Evolutionary conservation across 352 stramenopile species (phyloP).

Genomic region (Globisporangium yorkense): DNA sequence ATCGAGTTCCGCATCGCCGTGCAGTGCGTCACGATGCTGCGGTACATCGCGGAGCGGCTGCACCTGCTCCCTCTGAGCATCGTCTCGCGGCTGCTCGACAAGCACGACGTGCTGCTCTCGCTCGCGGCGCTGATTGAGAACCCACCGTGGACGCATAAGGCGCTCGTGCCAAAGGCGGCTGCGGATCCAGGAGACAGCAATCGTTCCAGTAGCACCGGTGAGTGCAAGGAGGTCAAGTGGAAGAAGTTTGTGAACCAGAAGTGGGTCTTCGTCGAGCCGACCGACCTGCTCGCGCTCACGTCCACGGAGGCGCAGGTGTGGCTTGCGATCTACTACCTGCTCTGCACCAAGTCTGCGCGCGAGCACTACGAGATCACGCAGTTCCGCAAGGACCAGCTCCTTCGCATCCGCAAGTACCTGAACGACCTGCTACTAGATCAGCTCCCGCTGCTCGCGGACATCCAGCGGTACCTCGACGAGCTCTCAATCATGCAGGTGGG

Average conservation of each 20-base stretch:
- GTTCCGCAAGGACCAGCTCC: conserved; percentile 91
- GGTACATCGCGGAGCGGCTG: conserved; percentile 89
- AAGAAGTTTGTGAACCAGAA: conserved; percentile 93
- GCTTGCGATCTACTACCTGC: conserved; percentile 93
- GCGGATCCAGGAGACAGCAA: background rate
- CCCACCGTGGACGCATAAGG: conserved; percentile 92
- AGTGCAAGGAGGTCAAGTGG: conserved; percentile 37
- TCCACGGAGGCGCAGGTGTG: conserved; percentile 93
- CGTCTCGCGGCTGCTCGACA: conserved; percentile 91
- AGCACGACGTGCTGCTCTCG: conserved; percentile 92
- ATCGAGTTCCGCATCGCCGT: conserved; percentile 87
- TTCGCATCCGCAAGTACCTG: conserved; percentile 93
- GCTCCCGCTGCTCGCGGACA: conserved; percentile 90
- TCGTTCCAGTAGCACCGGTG: background rate
- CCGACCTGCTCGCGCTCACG: conserved; percentile 90
- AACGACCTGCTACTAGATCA: conserved; percentile 94
- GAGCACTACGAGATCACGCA: conserved; percentile 94
- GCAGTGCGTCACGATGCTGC: conserved; percentile 82
- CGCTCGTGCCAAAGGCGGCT: conserved; percentile 7
- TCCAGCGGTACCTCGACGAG: conserved; percentile 95
- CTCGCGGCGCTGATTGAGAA: conserved; percentile 93
- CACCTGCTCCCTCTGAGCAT: conserved; percentile 82
- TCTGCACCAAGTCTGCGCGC: conserved; percentile 88
- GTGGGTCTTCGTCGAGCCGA: conserved; percentile 81
- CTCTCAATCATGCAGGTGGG: conserved; percentile 88